Evolutionary conservation across 768 basidiomycete genomes (phyloP).

Genomic region (Mycena rosella): DNA sequence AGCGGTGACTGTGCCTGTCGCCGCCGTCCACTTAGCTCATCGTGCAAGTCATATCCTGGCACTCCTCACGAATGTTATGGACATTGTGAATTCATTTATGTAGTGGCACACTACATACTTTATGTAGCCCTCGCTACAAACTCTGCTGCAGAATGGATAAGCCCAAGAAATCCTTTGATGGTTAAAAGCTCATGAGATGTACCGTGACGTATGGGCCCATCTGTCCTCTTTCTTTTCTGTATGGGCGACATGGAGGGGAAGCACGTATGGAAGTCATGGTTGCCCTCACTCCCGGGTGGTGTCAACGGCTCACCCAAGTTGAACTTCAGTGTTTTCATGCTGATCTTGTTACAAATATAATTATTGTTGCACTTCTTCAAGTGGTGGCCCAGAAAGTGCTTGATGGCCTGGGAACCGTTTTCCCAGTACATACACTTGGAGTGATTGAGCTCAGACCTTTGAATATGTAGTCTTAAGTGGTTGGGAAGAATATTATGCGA

Average conservation of each 20-base stretch:
- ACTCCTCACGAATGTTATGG: too few species aligned
- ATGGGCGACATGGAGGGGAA: too few species aligned
- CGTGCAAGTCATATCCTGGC: too few species aligned
- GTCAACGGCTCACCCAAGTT: too few species aligned
- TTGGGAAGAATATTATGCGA: too few species aligned
- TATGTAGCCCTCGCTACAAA: too few species aligned
- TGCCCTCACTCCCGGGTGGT: too few species aligned
- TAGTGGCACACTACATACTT: too few species aligned
- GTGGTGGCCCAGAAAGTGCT: conserved; percentile 11
- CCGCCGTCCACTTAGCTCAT: too few species aligned
- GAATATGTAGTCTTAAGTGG: background rate
- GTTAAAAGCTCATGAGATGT: conserved; percentile 5
- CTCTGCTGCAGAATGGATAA: background rate
- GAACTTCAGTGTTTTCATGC: background rate
- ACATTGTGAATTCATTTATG: background rate
- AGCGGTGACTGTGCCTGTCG: too few species aligned
- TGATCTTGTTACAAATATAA: background rate
- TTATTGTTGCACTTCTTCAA: conserved; percentile 4
- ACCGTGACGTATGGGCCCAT: conserved; percentile 3
- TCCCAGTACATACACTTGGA: conserved; percentile 15
- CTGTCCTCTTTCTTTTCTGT: too few species aligned
- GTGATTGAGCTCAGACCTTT: background rate
- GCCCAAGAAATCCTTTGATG: conserved; percentile 7
- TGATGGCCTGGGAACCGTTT: conserved; percentile 9
- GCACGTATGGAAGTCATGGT: too few species aligned